These are phyloP conservation scores for Eucalyptus rudis DNA, from an alignment of 345 rosid species.

Conservation along the genomic window DNA sequence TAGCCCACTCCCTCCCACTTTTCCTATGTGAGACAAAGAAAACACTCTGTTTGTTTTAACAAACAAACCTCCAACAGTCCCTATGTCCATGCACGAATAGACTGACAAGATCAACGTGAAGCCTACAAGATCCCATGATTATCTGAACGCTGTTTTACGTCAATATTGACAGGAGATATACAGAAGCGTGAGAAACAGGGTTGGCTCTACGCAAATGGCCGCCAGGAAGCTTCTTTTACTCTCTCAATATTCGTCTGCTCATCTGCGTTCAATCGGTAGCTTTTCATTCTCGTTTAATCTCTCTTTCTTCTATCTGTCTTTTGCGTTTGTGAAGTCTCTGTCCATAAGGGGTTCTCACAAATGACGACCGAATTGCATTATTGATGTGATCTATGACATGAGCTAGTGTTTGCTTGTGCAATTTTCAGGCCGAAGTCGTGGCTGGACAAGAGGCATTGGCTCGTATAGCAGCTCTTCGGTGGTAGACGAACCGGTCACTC, in stretches of 20 bases:
- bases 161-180: not conserved
- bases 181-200: not conserved
- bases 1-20: too few relatives aligned
- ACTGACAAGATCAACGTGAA: not conserved
- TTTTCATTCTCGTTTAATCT: not conserved
- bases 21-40: too few relatives aligned
- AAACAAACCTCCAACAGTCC: not conserved
- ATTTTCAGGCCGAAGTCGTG: conserved; percentile 21
- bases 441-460: conserved; percentile 15
- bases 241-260: not conserved
- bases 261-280: not conserved
- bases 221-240: not conserved
- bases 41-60: too few relatives aligned
- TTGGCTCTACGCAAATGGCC: not conserved
- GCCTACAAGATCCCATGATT: not conserved
- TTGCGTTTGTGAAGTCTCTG: not conserved
- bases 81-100: not conserved
- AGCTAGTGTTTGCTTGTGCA: not conserved
- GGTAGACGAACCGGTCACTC: conserved; percentile 41
- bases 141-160: not conserved
- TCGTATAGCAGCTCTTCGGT: conserved; percentile 40
- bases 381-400: not conserved
- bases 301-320: not conserved
- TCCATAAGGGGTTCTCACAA: not conserved
- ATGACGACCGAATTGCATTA: not conserved